Conservation (phyloP, 352 stramenopile genomes). For the Phytopythium oedochilum region DNA sequence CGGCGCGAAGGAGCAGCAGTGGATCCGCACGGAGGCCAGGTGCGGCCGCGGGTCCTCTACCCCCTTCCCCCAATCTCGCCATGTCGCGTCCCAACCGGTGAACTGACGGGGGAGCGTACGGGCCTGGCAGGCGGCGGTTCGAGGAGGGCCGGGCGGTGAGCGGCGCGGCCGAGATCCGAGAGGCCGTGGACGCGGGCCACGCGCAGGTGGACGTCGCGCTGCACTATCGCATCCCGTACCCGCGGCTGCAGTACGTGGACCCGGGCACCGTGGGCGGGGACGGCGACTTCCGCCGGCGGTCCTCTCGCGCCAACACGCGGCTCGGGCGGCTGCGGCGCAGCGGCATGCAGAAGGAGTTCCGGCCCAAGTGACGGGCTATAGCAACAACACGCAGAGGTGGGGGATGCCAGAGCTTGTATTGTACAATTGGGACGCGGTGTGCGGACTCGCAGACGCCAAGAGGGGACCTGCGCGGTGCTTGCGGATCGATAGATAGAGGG, state of each 20-base stretch:
- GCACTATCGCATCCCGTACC: constrained; percentile 85
- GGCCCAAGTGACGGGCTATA: constrained; percentile 16
- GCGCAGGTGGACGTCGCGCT: constrained; percentile 76
- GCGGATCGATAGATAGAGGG: too few relatives aligned
- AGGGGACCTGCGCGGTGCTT: too few relatives aligned
- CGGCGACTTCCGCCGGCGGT: constrained; percentile 56
- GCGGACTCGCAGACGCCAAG: too few relatives aligned
- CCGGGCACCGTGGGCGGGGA: constrained; percentile 74
- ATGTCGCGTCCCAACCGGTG: too few relatives aligned
- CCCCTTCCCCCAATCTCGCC: too few relatives aligned
- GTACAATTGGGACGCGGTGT: too few relatives aligned
- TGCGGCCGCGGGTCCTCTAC: constrained; percentile 7
- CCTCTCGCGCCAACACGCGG: constrained; percentile 45
- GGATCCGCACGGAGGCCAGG: constrained; percentile 68
- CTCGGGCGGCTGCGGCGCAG: constrained; percentile 36
- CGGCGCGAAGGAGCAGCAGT: constrained; percentile 42
- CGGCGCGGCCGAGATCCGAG: constrained; percentile 25
- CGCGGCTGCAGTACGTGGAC: constrained; percentile 71
- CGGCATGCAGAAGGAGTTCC: constrained; percentile 43
- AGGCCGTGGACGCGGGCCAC: constrained; percentile 51
- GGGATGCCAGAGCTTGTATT: too few relatives aligned
- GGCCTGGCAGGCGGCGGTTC: constrained; percentile 36
- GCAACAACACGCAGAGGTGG: too few relatives aligned
- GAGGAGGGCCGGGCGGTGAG: constrained; percentile 51
- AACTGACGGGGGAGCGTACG: neutral